A percentile compares a stretch with the other conserved stretches of the same genome.
phyloP scores from a whole-genome alignment of 2,329 filamentous ascomycete species.

The Neobulgaria alba region DNA sequence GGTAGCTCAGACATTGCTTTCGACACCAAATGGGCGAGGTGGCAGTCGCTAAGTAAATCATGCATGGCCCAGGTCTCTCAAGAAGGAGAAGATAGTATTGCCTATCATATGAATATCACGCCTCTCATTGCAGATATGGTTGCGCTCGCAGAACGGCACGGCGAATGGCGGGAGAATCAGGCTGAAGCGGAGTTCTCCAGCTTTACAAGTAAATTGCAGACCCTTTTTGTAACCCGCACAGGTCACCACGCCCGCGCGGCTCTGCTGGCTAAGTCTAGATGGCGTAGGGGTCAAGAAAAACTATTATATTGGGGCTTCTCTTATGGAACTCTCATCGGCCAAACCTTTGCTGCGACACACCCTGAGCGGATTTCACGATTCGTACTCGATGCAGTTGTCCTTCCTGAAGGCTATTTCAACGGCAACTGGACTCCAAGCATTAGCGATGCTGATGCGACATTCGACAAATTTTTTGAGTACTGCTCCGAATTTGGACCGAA shows the following conservation, averaged over 20 bases:
- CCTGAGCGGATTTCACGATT: constrained; percentile 33
- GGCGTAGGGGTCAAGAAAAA: neutral
- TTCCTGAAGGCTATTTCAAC: constrained; percentile 19
- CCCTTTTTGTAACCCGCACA: neutral
- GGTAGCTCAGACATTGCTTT: neutral
- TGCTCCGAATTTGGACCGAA: constrained; percentile 26
- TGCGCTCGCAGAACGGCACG: neutral
- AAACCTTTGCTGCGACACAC: constrained; percentile 35
- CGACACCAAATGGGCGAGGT: neutral
- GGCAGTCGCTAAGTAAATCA: neutral
- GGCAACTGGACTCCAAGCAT: no score
- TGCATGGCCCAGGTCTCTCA: no score
- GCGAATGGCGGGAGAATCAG: neutral
- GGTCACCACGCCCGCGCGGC: no score
- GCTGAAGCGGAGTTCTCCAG: no score
- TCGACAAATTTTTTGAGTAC: constrained; percentile 18
- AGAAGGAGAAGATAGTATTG: neutral
- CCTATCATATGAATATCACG: neutral
- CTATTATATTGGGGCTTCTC: constrained; percentile 40
- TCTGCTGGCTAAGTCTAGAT: neutral
- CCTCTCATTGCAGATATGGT: neutral
- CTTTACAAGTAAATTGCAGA: neutral
- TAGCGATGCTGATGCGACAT: constrained; percentile 21
- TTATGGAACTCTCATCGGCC: constrained; percentile 37
- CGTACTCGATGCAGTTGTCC: constrained; percentile 22